Evolutionary conservation across 2,329 filamentous ascomycete genomes (phyloP).

Genomic region (Ophiostoma novo-ulmi): DNA sequence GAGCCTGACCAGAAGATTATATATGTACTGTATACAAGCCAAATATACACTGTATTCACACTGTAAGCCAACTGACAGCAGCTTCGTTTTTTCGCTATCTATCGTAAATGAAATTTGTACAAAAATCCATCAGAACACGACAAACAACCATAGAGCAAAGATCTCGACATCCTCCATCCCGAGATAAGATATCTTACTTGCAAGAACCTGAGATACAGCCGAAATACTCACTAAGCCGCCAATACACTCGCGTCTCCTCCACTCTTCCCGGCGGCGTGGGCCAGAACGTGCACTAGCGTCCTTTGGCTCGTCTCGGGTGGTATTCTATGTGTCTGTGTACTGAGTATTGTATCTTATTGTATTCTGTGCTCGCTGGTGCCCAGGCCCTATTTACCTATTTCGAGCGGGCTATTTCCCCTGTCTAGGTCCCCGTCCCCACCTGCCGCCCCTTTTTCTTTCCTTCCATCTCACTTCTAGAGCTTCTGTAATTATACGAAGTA

Average conservation of each 20-base stretch:
- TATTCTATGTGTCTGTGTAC: neutral
- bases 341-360: neutral
- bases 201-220: neutral
- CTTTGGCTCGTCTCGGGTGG: neutral
- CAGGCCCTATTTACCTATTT: neutral
- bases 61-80: neutral
- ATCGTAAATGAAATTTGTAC: neutral
- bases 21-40: neutral
- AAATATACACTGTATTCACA: neutral
- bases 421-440: conserved; percentile 2
- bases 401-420: neutral
- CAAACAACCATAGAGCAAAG: neutral
- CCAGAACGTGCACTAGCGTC: conserved; percentile 16
- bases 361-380: neutral
- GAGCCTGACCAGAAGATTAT: neutral
- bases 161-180: neutral
- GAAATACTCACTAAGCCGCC: neutral
- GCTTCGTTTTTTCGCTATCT: neutral
- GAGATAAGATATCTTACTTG: neutral
- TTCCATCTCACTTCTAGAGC: conserved; percentile 13
- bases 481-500: neutral
- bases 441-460: conserved; percentile 10
- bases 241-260: conserved; percentile 6
- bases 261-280: conserved; percentile 13
- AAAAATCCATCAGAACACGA: neutral